Conservation (phyloP, 352 stramenopile species). For the Peronospora farinosa region DNA sequence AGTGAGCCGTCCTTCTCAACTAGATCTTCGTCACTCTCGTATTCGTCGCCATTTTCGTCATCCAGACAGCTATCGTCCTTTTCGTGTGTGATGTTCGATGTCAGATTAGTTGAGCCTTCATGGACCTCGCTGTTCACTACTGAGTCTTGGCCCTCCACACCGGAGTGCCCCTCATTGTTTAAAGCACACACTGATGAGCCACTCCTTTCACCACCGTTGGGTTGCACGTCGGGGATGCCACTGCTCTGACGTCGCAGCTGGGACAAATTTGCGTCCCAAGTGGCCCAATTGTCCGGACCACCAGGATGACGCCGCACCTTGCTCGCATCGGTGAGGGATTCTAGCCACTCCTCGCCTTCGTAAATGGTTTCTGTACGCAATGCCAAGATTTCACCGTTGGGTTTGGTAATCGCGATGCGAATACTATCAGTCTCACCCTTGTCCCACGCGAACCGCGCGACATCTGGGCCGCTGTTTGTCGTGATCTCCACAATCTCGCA, state of each 20-base stretch:
- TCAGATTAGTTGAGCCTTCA: not conserved
- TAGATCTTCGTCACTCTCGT: constrained; percentile 18
- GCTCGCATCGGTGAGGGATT: constrained; percentile 66
- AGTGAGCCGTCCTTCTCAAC: constrained; percentile 63
- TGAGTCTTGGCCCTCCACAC: constrained; percentile 6
- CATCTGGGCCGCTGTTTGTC: constrained; percentile 33
- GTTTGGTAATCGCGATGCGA: constrained; percentile 64
- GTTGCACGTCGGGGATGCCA: constrained; percentile 19
- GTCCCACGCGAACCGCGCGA: constrained; percentile 51
- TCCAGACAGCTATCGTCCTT: constrained; percentile 16
- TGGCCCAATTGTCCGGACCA: constrained; percentile 13
- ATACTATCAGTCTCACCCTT: constrained; percentile 49
- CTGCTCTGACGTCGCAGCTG: constrained; percentile 33
- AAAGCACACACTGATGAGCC: constrained; percentile 15
- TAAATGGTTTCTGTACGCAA: constrained; percentile 74
- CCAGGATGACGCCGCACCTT: constrained; percentile 32
- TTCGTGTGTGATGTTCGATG: constrained; percentile 1
- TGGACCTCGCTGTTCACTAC: constrained; percentile 4
- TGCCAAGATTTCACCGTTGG: constrained; percentile 59
- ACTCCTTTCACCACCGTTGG: constrained; percentile 14
- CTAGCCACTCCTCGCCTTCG: constrained; percentile 76
- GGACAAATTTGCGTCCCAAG: constrained; percentile 38
- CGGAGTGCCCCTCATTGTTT: constrained; percentile 20
- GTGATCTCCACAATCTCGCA: constrained; percentile 71
- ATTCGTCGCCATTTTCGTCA: constrained; percentile 22